Conservation (phyloP, 352 stramenopile species). For the Phytophthora ohioensis region DNA sequence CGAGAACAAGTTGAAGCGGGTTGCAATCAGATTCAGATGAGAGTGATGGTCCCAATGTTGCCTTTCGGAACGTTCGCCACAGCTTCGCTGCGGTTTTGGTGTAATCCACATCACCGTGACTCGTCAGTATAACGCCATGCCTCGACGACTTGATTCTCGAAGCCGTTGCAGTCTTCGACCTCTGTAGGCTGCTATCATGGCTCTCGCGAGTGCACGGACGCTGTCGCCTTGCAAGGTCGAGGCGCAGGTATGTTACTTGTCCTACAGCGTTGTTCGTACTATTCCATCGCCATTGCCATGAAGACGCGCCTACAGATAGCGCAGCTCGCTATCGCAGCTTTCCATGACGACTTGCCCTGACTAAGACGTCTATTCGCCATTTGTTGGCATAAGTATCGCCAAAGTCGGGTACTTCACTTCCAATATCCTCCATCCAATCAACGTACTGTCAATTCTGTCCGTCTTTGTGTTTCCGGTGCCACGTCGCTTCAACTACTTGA, state of each 20-base stretch:
- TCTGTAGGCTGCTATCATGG: background rate
- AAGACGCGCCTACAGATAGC: too few relatives aligned
- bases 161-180: background rate
- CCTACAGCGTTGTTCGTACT: too few relatives aligned
- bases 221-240: too few relatives aligned
- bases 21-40: background rate
- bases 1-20: slow-evolving; percentile 23
- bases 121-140: slow-evolving; percentile 1
- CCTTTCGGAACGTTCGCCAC: slow-evolving; percentile 28
- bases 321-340: too few relatives aligned
- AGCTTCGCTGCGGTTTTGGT: slow-evolving; percentile 14
- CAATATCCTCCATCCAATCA: background rate
- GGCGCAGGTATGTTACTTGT: too few relatives aligned
- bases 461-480: background rate
- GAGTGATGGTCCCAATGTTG: slow-evolving; percentile 24
- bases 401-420: background rate
- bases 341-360: too few relatives aligned
- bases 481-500: slow-evolving; percentile 5
- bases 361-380: background rate
- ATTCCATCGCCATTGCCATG: too few relatives aligned
- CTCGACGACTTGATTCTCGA: background rate
- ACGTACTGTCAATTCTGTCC: background rate
- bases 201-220: too few relatives aligned
- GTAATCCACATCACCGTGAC: slow-evolving; percentile 7
- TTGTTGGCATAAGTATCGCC: background rate